Conservation (phyloP, 371 early-diverging fungal species). For the Lichtheimia ramosa region DNA sequence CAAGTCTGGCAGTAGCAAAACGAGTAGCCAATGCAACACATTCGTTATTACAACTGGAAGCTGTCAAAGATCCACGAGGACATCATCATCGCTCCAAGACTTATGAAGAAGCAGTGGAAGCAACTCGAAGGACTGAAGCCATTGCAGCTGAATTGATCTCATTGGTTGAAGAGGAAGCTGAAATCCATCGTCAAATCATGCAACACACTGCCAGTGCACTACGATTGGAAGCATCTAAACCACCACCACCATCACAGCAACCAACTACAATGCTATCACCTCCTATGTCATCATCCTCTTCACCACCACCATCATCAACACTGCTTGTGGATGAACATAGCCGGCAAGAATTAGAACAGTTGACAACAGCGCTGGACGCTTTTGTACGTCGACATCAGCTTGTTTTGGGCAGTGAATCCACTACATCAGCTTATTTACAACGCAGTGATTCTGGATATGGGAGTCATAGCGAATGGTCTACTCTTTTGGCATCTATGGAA, state of each 20-base stretch:
- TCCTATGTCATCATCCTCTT: neutral
- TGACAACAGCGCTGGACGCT: neutral
- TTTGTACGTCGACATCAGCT: slow-evolving; percentile 1
- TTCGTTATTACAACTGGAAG: slow-evolving; percentile 40
- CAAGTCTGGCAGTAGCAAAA: slow-evolving; percentile 24
- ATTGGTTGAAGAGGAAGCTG: slow-evolving; percentile 56
- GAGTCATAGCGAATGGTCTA: neutral
- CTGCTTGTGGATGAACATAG: neutral
- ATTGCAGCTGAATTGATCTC: slow-evolving; percentile 69
- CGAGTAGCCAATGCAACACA: slow-evolving; percentile 35
- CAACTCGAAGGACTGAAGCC: slow-evolving; percentile 67
- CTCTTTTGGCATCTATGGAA: slow-evolving; percentile 17
- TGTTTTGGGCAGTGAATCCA: neutral
- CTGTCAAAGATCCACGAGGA: slow-evolving; percentile 43
- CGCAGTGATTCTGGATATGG: neutral
- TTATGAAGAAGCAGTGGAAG: slow-evolving; percentile 29
- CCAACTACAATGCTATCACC: neutral
- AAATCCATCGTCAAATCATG: slow-evolving; percentile 64
- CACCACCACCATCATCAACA: neutral
- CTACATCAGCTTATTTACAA: neutral
- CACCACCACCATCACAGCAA: slow-evolving; percentile 5
- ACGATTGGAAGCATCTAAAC: slow-evolving; percentile 41
- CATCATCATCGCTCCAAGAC: slow-evolving; percentile 17
- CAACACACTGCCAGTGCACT: slow-evolving; percentile 74
- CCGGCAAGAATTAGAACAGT: neutral